Evolutionary conservation across 805 yeast species (phyloP).

Genomic region (Starmerella stellata): DNA sequence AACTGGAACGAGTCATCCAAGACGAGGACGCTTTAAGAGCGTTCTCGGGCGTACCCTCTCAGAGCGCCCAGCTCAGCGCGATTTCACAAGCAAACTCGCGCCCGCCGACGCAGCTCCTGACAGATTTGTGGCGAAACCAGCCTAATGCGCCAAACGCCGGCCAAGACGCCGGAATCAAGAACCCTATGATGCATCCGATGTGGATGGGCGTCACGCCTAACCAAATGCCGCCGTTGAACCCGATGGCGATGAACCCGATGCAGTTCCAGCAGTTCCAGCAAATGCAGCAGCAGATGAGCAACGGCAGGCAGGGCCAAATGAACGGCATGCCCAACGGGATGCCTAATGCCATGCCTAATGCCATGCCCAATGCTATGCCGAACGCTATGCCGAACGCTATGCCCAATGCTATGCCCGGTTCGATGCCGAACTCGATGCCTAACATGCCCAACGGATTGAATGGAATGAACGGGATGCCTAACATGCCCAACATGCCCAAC

Average conservation of each 20-base stretch:
- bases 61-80: not conserved
- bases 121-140: slow-evolving; percentile 15
- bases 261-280: not conserved
- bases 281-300: not conserved
- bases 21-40: not conserved
- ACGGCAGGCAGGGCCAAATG: slow-evolving; percentile 7
- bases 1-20: slow-evolving; percentile 10
- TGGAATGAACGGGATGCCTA: too few species aligned
- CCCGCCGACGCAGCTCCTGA: slow-evolving; percentile 8
- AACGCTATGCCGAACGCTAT: not conserved
- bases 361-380: not conserved
- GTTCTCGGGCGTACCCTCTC: too few species aligned
- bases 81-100: not conserved
- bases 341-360: slow-evolving; percentile 1
- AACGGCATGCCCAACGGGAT: slow-evolving; percentile 5
- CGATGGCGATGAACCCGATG: slow-evolving; percentile 1
- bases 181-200: not conserved
- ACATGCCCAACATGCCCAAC: too few species aligned
- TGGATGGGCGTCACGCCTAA: not conserved
- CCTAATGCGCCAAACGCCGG: slow-evolving; percentile 1
- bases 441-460: too few species aligned
- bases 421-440: not conserved
- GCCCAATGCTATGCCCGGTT: not conserved
- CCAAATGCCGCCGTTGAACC: slow-evolving; percentile 3
- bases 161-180: not conserved